These are phyloP conservation scores for Moesziomyces globuligerus DNA, from an alignment of 1,284 basidiomycete genomes.

Conservation along the genomic window DNA sequence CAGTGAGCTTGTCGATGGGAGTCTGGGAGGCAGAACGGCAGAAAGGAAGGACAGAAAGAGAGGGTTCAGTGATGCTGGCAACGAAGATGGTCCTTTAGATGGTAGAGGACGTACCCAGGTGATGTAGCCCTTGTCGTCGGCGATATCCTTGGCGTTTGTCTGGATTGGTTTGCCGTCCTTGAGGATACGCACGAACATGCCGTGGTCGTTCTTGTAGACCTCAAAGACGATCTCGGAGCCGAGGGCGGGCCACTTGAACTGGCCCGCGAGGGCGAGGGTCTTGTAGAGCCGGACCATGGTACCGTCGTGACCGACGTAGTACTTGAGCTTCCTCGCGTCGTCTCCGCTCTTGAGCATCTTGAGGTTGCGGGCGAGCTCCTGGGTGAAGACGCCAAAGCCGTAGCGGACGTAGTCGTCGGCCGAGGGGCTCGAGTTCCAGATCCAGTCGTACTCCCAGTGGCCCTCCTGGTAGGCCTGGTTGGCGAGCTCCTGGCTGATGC, in stretches of 20 bases:
- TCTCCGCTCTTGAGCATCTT: constrained; percentile 11
- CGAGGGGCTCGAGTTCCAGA: constrained; percentile 48
- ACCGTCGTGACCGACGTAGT: constrained; percentile 53
- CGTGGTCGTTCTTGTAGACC: constrained; percentile 28
- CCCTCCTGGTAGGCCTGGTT: constrained; percentile 50
- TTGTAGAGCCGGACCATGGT: constrained; percentile 58
- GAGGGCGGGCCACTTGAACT: constrained; percentile 48
- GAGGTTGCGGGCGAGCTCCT: constrained; percentile 38
- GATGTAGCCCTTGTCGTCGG: constrained; percentile 9
- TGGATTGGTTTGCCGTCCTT: constrained; percentile 38
- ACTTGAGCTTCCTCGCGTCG: constrained; percentile 39
- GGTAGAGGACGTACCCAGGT: no score
- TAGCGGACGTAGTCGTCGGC: constrained; percentile 55
- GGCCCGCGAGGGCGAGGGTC: constrained; percentile 29
- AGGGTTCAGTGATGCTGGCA: no score
- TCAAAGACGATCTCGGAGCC: constrained; percentile 50
- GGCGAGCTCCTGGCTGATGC: constrained; percentile 37
- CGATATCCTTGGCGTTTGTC: constrained; percentile 18
- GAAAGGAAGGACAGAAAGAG: no score
- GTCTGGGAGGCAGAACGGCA: no score
- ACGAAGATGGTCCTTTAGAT: no score
- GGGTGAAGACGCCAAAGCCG: constrained; percentile 44
- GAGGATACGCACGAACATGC: constrained; percentile 22
- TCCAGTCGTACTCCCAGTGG: constrained; percentile 58
- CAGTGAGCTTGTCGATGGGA: constrained; percentile 33